Evolutionary conservation across 2,329 filamentous ascomycete genomes (phyloP), one percentile per base, ranked within the genome.

Genomic region (Cadophora gregata): DNA sequence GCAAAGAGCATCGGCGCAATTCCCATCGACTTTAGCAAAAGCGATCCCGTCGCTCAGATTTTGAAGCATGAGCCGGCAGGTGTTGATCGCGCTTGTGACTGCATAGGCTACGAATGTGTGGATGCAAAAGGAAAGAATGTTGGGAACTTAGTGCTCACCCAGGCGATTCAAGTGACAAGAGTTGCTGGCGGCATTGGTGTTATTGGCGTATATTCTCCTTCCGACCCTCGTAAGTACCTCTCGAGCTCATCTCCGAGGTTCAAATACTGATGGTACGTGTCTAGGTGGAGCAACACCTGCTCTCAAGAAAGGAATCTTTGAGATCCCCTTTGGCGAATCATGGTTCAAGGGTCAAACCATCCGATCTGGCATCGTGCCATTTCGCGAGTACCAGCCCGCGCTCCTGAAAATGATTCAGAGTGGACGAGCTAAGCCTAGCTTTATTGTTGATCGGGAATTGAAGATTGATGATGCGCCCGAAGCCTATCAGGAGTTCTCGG

Each of bases 1-100:
- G 78, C 76, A 0, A 69, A 67, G 4, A 72, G 70, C 4, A 75
- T 79, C 29, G 77, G 77, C 6, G 77, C 77, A 8, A 75, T 78
- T 21, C 77, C 77, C 0, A 78, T 79, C 68, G 72, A 78, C 63
- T 78, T 79, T 67, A 69, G 51, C 1, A 45, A 66, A 3, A 56
- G 60, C 6, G 73, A 78, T 33, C 71, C 76, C 1, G 77, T 75
- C 1, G 69, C 68, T 3, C 74, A 78, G 63, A 78, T 79, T 42
- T 50, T 78, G 8, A 63, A 60, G 27, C 33, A 63, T 12, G 69
- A 74, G 50, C 64, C 66, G 4, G 67, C 71, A 50, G 74, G 71
- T 8, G 74, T 76, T 29, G 67, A 70, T 33, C 65, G 75, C 58
- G 50, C 65, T 8, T 68, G 72, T 4, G 74, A 76, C 59, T 74